Evolutionary conservation across 495 filamentous ascomycete species (phyloP), one percentile per base, ranked within the genome.

Genomic region (Aspergillus hancockii): DNA sequence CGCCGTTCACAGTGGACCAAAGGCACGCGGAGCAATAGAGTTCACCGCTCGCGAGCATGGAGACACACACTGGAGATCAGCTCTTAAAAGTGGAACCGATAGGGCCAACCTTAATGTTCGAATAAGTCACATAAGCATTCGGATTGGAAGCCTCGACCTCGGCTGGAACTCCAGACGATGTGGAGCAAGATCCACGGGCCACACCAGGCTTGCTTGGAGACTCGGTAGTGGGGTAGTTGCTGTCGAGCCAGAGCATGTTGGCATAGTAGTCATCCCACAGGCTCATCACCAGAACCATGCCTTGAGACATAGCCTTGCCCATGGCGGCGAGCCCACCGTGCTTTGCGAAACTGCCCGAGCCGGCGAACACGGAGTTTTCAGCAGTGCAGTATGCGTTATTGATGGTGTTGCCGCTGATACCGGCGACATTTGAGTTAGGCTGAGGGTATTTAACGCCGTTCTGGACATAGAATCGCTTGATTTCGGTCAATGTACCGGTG

Each of bases 161-260:
- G 19, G 66, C 60, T 23, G 88, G 88, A 21, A 76, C 77, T 57
- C 88, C 89, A 31, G 83, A 85, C 71, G 73, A 74, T 53, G 75
- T 78, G 40, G 79, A 32, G 76, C 90, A 92, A 55, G 80, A 78
- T 49, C 89, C 88, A 69, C 89, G 86, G 61, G 79, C 79, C 47
- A 82, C 80, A 69, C 88, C 89, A 46, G 86, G 85, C 8, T 61
- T 62, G 59, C 75, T 75, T 38, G 80, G 70, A 25, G 77, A 75
- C 4, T 66, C 77, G 69, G 80, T 76, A 47, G 79, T 71, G 7
- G 89, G 89, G 79, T 85, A 90, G 74, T 77, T 81, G 64, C 83
- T 83, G 77, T 91, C 89, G 68, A 92, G 85, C 89, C 89, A 92
- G 62, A 88, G 82, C 89, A 92, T 92, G 76, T 89, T 81, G 69